Percentiles rank a stretch among this genome's conserved stretches.
phyloP scores from a whole-genome alignment of 169 alveolate species.

The Plasmodium vivax region DNA sequence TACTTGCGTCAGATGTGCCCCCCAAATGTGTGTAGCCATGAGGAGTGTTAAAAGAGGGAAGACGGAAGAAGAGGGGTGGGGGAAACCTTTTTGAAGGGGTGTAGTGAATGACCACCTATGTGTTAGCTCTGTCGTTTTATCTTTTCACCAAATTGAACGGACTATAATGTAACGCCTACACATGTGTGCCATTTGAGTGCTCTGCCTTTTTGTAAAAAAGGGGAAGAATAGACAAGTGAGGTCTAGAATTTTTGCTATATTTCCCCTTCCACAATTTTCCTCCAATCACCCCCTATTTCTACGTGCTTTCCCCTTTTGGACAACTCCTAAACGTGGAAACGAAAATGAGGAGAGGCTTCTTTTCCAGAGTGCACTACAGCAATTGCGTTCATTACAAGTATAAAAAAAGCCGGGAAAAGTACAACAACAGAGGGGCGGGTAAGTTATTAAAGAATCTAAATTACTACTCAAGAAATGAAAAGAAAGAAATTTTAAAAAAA shows the following conservation, averaged over 20 bases:
- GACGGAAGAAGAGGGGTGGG: background rate
- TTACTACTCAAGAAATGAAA: conserved; percentile 67
- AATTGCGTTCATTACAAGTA: background rate
- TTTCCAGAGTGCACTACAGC: conserved; percentile 1
- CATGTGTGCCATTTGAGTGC: background rate
- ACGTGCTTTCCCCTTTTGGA: background rate
- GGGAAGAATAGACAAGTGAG: background rate
- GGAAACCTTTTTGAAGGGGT: background rate
- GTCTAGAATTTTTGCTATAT: background rate
- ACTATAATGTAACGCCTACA: background rate
- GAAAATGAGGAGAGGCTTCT: conserved; percentile 9
- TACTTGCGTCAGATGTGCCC: background rate
- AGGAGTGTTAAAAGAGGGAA: background rate
- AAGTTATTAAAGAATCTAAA: conserved; percentile 6
- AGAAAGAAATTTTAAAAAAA: conserved; percentile 29
- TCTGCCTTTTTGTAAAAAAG: background rate
- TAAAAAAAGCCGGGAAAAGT: background rate
- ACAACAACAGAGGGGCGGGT: background rate
- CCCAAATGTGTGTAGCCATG: background rate
- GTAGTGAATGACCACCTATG: background rate
- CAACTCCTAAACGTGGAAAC: conserved; percentile 2
- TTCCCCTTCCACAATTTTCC: background rate
- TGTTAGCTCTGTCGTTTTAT: background rate
- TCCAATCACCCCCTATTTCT: background rate
- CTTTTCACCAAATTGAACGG: background rate